Conservation (phyloP, 148 eudicot species). For the Persicaria tinctoria region DNA sequence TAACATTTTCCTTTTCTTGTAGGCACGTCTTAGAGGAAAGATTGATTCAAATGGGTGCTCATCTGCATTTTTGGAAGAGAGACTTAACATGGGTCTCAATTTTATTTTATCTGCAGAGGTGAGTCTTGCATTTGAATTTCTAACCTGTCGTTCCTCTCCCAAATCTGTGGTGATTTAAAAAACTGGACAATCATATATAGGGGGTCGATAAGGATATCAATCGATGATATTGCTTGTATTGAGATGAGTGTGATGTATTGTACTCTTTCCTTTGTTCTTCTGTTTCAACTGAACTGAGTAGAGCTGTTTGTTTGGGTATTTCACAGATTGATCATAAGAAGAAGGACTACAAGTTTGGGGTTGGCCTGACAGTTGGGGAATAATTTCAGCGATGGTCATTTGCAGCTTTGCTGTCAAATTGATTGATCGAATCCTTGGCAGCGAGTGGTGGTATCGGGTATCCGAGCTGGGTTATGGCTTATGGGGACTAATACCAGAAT, state of each 20-base stretch:
- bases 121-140: background rate
- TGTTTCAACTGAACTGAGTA: background rate
- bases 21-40: constrained; percentile 92
- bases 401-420: too few relatives aligned
- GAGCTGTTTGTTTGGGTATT: background rate
- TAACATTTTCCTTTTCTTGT: background rate
- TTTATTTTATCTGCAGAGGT: constrained; percentile 85
- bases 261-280: background rate
- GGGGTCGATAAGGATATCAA: too few relatives aligned
- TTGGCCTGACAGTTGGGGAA: constrained; percentile 34
- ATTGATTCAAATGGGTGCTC: constrained; percentile 82
- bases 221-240: too few relatives aligned
- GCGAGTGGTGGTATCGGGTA: too few relatives aligned
- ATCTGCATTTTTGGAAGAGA: constrained; percentile 78
- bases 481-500: too few relatives aligned
- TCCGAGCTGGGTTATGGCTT: too few relatives aligned
- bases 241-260: background rate
- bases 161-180: too few relatives aligned
- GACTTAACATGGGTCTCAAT: constrained; percentile 76
- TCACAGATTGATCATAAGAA: constrained; percentile 29
- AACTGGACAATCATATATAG: too few relatives aligned
- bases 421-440: too few relatives aligned
- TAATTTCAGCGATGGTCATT: background rate
- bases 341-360: constrained; percentile 36
- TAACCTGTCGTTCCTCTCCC: too few relatives aligned